phyloP scores from a whole-genome alignment of 176 grass and related monocot species.

The Poa annua region DNA sequence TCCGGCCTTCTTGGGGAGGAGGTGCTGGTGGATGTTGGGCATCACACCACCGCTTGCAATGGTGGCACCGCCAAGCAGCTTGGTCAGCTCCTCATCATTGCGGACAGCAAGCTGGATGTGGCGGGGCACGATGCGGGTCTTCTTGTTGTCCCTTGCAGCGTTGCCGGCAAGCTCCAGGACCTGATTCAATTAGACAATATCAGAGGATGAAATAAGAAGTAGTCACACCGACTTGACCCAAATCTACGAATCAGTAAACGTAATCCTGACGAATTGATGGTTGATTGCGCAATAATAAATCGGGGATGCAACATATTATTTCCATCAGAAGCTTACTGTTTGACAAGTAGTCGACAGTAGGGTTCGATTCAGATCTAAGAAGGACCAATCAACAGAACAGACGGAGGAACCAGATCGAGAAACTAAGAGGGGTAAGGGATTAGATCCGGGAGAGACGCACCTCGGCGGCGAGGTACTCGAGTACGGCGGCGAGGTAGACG shows the following conservation, averaged over 20 bases:
- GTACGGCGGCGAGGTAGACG: conserved; percentile 70
- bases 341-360: not conserved
- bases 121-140: conserved; percentile 78
- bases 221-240: not conserved
- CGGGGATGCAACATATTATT: too few relatives aligned
- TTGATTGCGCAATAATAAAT: not conserved
- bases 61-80: conserved; percentile 70
- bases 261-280: not conserved
- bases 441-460: not conserved
- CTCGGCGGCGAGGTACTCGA: conserved; percentile 78
- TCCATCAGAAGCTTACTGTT: too few relatives aligned
- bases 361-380: not conserved
- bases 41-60: conserved; percentile 89
- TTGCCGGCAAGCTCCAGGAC: conserved; percentile 82
- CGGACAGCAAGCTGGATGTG: conserved; percentile 85
- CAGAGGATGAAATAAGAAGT: not conserved
- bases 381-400: rapidly evolving
- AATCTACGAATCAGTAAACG: not conserved
- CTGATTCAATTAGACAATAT: not conserved
- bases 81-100: conserved; percentile 89
- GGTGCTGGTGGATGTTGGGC: conserved; percentile 96
- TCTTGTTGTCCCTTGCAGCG: conserved; percentile 92
- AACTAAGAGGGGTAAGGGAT: too few relatives aligned
- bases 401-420: not conserved
- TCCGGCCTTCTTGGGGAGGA: conserved; percentile 73